phyloP scores from a whole-genome alignment of 192 early-diverging fungal genomes.

The Coemansia sp. region DNA sequence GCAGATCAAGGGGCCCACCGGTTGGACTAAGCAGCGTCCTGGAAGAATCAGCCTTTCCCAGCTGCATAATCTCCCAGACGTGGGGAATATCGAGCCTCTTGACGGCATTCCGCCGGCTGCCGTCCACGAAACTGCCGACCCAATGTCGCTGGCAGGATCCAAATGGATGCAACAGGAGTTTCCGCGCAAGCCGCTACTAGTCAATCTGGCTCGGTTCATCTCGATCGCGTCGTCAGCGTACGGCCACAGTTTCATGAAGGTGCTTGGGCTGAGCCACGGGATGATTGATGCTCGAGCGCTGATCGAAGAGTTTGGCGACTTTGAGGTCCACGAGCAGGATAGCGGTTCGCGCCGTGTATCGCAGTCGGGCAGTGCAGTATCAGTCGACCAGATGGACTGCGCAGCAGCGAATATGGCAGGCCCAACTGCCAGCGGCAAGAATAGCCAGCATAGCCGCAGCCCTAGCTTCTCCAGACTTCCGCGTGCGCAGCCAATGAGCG shows the following conservation, averaged over 20 bases:
- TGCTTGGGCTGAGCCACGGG: slow-evolving; percentile 59
- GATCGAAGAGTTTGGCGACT: slow-evolving; percentile 46
- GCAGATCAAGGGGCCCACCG: background rate
- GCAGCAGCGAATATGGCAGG: background rate
- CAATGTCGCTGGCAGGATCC: slow-evolving; percentile 44
- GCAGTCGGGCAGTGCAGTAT: slow-evolving; percentile 19
- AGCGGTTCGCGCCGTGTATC: slow-evolving; percentile 6
- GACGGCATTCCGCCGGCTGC: slow-evolving; percentile 10
- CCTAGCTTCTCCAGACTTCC: slow-evolving; percentile 22
- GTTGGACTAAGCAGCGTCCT: background rate
- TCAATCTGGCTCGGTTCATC: slow-evolving; percentile 70
- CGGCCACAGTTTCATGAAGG: slow-evolving; percentile 72
- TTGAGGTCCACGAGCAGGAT: slow-evolving; percentile 15
- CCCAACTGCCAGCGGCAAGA: background rate
- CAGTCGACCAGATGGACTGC: slow-evolving; percentile 15
- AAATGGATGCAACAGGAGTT: slow-evolving; percentile 39
- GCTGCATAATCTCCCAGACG: background rate
- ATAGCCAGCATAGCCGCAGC: background rate
- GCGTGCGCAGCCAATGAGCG: slow-evolving; percentile 48
- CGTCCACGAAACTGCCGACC: slow-evolving; percentile 33
- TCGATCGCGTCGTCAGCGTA: slow-evolving; percentile 70
- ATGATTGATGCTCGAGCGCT: slow-evolving; percentile 48
- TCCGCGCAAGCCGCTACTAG: slow-evolving; percentile 58
- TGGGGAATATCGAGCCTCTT: slow-evolving; percentile 1
- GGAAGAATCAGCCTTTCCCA: background rate